Conservation (phyloP, 1,284 basidiomycete genomes). For the Sphagnurus paluster region DNA sequence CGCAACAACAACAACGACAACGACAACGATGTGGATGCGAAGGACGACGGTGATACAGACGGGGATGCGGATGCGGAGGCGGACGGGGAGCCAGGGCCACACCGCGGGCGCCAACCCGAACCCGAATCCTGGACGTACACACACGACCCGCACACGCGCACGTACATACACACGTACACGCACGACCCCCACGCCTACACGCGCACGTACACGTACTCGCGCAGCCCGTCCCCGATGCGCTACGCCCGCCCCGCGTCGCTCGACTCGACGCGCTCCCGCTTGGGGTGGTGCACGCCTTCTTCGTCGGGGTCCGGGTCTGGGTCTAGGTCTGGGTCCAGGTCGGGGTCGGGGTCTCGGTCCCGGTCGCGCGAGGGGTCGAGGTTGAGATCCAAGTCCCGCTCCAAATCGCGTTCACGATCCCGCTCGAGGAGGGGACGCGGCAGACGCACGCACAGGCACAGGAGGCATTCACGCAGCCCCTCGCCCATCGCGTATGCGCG, state of each 20-base stretch:
- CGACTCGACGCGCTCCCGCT: constrained; percentile 2
- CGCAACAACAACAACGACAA: not conserved
- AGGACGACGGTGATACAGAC: no score
- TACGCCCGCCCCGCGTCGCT: constrained; percentile 18
- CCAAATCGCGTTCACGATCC: constrained; percentile 11
- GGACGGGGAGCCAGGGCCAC: not conserved
- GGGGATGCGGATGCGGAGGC: not conserved
- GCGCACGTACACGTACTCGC: constrained; percentile 12
- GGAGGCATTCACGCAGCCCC: constrained; percentile 13
- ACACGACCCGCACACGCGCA: no score
- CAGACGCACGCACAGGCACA: not conserved
- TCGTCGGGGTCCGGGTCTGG: constrained; percentile 1
- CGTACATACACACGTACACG: constrained; percentile 9
- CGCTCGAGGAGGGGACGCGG: constrained; percentile 12
- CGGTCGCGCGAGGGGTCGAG: no score
- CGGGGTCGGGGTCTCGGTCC: not conserved
- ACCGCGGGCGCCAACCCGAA: no score
- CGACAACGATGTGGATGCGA: not conserved
- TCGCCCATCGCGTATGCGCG: constrained; percentile 23
- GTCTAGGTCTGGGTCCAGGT: not conserved
- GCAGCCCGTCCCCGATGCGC: constrained; percentile 21
- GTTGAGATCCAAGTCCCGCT: not conserved
- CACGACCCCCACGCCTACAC: constrained; percentile 11
- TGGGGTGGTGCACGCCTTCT: no score
- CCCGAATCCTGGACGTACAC: no score